Evolutionary conservation across 2,329 filamentous ascomycete genomes (phyloP).

Genomic region (Microsporum audouinii): DNA sequence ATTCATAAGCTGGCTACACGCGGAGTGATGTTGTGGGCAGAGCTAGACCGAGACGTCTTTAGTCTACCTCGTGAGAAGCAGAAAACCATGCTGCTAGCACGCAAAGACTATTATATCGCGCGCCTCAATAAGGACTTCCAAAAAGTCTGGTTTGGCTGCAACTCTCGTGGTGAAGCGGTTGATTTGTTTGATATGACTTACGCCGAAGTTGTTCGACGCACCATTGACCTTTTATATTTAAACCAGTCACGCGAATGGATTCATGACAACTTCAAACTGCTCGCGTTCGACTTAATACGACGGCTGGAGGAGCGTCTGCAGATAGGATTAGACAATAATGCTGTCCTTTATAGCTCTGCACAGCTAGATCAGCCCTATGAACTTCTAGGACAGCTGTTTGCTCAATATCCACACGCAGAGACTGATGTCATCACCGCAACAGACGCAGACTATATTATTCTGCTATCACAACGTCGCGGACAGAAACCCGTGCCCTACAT

Average conservation of each 20-base stretch:
- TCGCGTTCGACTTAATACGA: constrained; percentile 92
- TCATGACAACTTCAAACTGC: constrained; percentile 64
- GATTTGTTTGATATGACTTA: constrained; percentile 97
- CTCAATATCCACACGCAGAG: constrained; percentile 23
- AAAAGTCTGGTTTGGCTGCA: constrained; percentile 90
- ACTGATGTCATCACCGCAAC: constrained; percentile 89
- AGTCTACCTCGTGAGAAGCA: constrained; percentile 67
- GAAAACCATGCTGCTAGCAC: constrained; percentile 80
- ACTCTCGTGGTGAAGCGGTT: constrained; percentile 65
- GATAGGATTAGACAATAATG: constrained; percentile 20
- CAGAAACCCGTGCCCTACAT: constrained; percentile 98
- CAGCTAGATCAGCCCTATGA: not conserved
- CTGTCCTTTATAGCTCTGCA: not conserved
- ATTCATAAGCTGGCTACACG: constrained; percentile 98
- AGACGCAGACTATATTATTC: constrained; percentile 91
- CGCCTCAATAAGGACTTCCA: constrained; percentile 94
- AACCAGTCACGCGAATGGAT: constrained; percentile 89
- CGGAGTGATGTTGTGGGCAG: constrained; percentile 91
- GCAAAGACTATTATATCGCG: constrained; percentile 84
- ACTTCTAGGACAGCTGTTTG: not conserved
- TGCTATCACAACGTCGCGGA: constrained; percentile 78
- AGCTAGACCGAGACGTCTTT: constrained; percentile 99
- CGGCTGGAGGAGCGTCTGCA: constrained; percentile 89
- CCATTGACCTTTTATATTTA: constrained; percentile 84
- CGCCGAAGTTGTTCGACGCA: constrained; percentile 69